Conservation (phyloP, 768 basidiomycete species). For the Cyclocybe cylindracea region DNA sequence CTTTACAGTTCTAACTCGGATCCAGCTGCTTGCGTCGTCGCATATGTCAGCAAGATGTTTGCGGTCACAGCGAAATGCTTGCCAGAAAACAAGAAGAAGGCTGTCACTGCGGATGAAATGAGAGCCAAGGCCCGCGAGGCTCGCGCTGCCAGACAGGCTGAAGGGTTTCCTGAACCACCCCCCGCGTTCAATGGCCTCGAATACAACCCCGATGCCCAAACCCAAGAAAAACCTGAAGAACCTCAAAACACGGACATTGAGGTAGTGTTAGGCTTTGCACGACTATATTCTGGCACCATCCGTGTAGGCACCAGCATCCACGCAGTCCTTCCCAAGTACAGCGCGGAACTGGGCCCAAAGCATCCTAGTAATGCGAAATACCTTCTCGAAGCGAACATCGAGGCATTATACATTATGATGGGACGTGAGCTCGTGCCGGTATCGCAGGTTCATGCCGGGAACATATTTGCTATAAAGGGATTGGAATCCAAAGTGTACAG, state of each 20-base stretch:
- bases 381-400: slow-evolving; percentile 60
- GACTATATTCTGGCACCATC: slow-evolving; percentile 90
- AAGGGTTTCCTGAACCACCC: slow-evolving; percentile 11
- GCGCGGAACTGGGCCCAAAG: slow-evolving; percentile 54
- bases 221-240: slow-evolving; percentile 21
- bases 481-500: slow-evolving; percentile 89
- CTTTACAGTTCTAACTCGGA: slow-evolving; percentile 71
- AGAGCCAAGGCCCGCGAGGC: slow-evolving; percentile 60
- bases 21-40: slow-evolving; percentile 63
- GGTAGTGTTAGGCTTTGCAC: slow-evolving; percentile 86
- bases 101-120: slow-evolving; percentile 84
- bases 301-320: slow-evolving; percentile 61
- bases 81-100: slow-evolving; percentile 81
- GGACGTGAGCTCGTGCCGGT: slow-evolving; percentile 90
- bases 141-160: slow-evolving; percentile 36
- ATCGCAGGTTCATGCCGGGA: slow-evolving; percentile 82
- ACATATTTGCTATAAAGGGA: slow-evolving; percentile 91
- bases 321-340: slow-evolving; percentile 88
- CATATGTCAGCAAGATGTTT: slow-evolving; percentile 99
- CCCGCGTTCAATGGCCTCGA: slow-evolving; percentile 11
- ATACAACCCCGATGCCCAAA: slow-evolving; percentile 10
- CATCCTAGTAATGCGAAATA: slow-evolving; percentile 72
- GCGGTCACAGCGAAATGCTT: slow-evolving; percentile 80
- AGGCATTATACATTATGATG: slow-evolving; percentile 95
- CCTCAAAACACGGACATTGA: slow-evolving; percentile 45